phyloP scores from a whole-genome alignment of 768 basidiomycete genomes.

The Russula virescens region DNA sequence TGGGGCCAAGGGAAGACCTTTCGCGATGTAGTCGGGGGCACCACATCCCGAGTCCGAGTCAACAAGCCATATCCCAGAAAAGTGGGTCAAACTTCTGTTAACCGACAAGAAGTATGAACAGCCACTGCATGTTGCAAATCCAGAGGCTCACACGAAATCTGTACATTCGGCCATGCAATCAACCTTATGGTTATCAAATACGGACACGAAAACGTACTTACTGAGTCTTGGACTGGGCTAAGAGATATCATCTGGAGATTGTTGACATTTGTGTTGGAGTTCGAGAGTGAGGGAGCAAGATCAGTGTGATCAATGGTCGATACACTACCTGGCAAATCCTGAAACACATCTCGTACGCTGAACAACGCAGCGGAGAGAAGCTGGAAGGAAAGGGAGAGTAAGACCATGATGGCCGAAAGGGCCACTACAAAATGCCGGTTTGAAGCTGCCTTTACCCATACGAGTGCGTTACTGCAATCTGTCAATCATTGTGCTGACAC shows the following conservation, averaged over 20 bases:
- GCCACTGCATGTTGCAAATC: conserved; percentile 29
- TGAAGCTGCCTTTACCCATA: conserved; percentile 32
- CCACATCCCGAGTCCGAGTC: too few species aligned
- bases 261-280: conserved; percentile 17
- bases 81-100: too few species aligned
- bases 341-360: conserved; percentile 42
- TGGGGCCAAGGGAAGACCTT: conserved; percentile 37
- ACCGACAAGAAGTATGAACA: too few species aligned
- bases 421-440: conserved; percentile 50
- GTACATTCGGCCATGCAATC: neutral
- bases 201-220: conserved; percentile 32
- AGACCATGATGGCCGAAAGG: conserved; percentile 43
- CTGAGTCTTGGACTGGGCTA: conserved; percentile 42
- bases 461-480: too few species aligned
- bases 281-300: neutral
- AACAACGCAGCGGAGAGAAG: conserved; percentile 49
- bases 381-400: conserved; percentile 44
- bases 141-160: conserved; percentile 52
- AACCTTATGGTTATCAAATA: neutral
- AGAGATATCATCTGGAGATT: conserved; percentile 38
- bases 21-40: too few species aligned
- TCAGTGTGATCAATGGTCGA: too few species aligned
- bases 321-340: conserved; percentile 35
- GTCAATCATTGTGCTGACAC: too few species aligned
- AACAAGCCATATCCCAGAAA: too few species aligned